Base-by-base conservation (phyloP, 2,329 filamentous ascomycete genomes). In the Alternaria rosae region DNA sequence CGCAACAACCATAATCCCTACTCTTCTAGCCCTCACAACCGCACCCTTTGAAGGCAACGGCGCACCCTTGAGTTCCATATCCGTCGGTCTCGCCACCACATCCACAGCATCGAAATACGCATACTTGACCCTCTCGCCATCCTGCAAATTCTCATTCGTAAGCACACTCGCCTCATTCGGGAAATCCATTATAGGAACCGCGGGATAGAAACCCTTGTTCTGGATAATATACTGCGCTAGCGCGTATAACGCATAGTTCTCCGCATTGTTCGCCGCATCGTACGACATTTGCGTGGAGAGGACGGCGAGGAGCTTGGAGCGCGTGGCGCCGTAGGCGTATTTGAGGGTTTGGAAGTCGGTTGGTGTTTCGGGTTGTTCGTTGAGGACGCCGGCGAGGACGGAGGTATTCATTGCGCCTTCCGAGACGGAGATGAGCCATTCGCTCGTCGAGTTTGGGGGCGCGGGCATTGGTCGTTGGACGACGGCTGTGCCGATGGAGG, bases 171-270 rank as follows among this genome's bases (percentile, higher is more conserved):
- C 67, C 20, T 78, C 72, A 21, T 74, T 74, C 1, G 68, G 70
- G 13, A 77, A 74, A 28, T 74, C 68, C 62, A 78, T 74, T 11
- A 75, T 70, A 2, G 76, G 76, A 1, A 72, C 61, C 15, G 67
- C 72, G 1, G 76, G 76, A 54, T 74, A 78, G 48, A 78, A 75
- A 0, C 68, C 66, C 44, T 73, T 74, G 30, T 63, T 66, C 47
- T 67, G 50, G 43, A 77, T 64, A 1, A 78, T 64, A 42, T 77
- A 78, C 23, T 71, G 72, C 20, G 75, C 69, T 51, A 74, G 70
- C 15, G 76, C 75, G 53, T 76, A 78, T 5, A 78, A 42, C 2
- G 74, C 75, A 48, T 78, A 78, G 47, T 74, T 78, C 44, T 78
- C 76, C 0, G 76, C 73, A 23, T 78, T 78, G 50, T 77, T 78